Percentiles rank a stretch among this genome's conserved stretches.
phyloP scores from a whole-genome alignment of 495 filamentous ascomycete species.

The Melanomma pulvis-pyrius region DNA sequence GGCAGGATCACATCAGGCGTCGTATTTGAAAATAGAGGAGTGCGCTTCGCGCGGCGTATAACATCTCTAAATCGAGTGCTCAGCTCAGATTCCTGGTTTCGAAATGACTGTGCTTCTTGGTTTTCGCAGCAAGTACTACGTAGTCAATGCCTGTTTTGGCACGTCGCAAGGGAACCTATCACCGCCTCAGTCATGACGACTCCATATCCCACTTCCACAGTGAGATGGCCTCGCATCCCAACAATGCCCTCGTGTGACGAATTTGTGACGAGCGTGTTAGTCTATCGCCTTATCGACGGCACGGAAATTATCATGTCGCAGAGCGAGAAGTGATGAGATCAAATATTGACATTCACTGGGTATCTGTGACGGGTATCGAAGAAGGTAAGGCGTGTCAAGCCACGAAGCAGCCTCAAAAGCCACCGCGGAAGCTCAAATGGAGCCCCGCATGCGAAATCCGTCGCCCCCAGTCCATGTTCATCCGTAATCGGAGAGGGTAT shows the following conservation, averaged over 20 bases:
- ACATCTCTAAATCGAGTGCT: neutral
- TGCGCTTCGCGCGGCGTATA: neutral
- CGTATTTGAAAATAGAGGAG: neutral
- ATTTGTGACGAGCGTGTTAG: slow-evolving; percentile 18
- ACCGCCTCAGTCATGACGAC: neutral
- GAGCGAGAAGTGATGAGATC: neutral
- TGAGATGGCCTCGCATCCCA: slow-evolving; percentile 15
- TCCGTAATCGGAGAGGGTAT: slow-evolving; percentile 32
- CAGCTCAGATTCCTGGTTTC: neutral
- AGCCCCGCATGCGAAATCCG: slow-evolving; percentile 15
- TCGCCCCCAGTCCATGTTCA: slow-evolving; percentile 9
- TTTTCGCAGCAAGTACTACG: neutral
- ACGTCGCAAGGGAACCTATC: neutral
- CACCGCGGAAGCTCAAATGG: slow-evolving; percentile 1
- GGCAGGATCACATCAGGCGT: neutral
- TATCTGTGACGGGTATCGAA: slow-evolving; percentile 35
- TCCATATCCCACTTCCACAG: neutral
- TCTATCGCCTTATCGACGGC: slow-evolving; percentile 4
- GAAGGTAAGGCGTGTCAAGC: slow-evolving; percentile 30
- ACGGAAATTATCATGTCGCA: neutral
- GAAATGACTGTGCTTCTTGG: neutral
- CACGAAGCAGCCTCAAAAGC: slow-evolving; percentile 24
- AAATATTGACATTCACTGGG: slow-evolving; percentile 25
- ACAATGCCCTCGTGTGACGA: slow-evolving; percentile 24
- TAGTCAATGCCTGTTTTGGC: neutral